Percentiles rank a stretch among this genome's conserved stretches.
Evolutionary conservation across 352 stramenopile species (phyloP).

Genomic region (Phytophthora fragariae): DNA sequence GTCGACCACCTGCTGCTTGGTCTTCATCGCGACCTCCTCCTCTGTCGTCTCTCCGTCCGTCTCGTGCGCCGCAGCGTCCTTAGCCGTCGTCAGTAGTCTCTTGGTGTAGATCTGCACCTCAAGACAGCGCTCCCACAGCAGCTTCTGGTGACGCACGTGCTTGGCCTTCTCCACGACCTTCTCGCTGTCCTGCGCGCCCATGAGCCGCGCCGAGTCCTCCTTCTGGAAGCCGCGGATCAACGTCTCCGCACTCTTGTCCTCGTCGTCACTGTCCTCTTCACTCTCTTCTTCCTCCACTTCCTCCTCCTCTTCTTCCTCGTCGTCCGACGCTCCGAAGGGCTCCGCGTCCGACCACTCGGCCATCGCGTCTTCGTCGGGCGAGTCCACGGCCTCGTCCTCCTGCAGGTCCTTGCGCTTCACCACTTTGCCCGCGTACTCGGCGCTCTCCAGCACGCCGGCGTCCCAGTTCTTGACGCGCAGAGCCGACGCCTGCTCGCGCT

Average conservation of each 20-base stretch:
- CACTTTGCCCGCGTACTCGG: constrained; percentile 80
- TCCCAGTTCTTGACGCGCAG: constrained; percentile 86
- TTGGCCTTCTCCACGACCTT: constrained; percentile 81
- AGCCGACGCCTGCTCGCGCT: constrained; percentile 60
- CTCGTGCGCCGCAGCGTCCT: constrained; percentile 34
- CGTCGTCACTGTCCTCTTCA: constrained; percentile 48
- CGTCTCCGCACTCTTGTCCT: constrained; percentile 71
- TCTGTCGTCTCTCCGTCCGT: constrained; percentile 38
- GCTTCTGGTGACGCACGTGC: constrained; percentile 85
- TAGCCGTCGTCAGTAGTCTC: constrained; percentile 63
- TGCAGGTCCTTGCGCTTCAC: constrained; percentile 73
- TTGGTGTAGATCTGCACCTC: constrained; percentile 90
- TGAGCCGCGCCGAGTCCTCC: constrained; percentile 77
- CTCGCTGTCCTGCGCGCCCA: constrained; percentile 79
- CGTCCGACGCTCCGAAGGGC: constrained; percentile 79
- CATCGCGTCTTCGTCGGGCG: constrained; percentile 79
- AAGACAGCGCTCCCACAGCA: constrained; percentile 86
- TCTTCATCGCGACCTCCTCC: constrained; percentile 29
- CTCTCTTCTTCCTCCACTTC: constrained; percentile 44
- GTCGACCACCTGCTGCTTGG: constrained; percentile 48
- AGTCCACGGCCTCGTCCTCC: constrained; percentile 42
- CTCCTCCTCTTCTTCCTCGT: constrained; percentile 49
- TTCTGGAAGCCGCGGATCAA: constrained; percentile 84
- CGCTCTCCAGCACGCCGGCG: constrained; percentile 51
- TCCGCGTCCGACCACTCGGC: constrained; percentile 85